Percentiles rank a stretch among this genome's conserved stretches.
Evolutionary conservation across 371 early-diverging fungal species (phyloP).

Genomic region (Gilbertella persicaria): DNA sequence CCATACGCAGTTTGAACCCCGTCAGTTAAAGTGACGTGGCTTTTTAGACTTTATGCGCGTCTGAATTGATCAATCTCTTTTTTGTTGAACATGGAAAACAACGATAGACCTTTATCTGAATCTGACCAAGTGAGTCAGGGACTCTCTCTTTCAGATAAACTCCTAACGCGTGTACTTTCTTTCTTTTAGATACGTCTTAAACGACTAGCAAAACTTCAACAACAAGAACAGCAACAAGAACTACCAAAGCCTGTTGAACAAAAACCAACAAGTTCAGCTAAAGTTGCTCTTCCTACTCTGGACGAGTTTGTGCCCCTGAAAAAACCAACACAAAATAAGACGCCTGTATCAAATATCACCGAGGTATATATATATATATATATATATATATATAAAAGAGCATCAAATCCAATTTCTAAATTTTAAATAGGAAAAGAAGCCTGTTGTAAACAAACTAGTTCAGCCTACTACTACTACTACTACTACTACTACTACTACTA

Average conservation of each 20-base stretch:
- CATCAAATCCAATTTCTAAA: not conserved
- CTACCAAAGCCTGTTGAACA: slow-evolving; percentile 6
- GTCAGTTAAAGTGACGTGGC: not conserved
- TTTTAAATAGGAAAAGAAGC: not conserved
- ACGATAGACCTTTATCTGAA: slow-evolving; percentile 2
- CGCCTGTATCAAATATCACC: not conserved
- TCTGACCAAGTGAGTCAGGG: slow-evolving; percentile 1
- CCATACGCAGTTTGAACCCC: too few relatives aligned
- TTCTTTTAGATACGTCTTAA: slow-evolving; percentile 66
- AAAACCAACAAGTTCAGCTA: slow-evolving; percentile 6
- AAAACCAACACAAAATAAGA: slow-evolving; percentile 15
- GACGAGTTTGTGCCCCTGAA: slow-evolving; percentile 21
- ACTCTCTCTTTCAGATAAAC: too few relatives aligned
- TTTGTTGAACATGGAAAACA: not conserved
- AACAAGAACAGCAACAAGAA: slow-evolving; percentile 33
- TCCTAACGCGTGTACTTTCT: not conserved
- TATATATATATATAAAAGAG: not conserved
- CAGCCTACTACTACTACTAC: not conserved
- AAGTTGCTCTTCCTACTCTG: slow-evolving; percentile 15
- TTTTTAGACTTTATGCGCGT: not conserved
- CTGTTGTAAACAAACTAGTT: slow-evolving; percentile 1
- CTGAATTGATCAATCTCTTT: not conserved
- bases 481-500: slow-evolving; percentile 16
- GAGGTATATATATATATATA: not conserved
- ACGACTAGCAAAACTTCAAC: slow-evolving; percentile 67